phyloP scores from a whole-genome alignment of 2,329 filamentous ascomycete species.

The Hirsutella rhossiliensis region DNA sequence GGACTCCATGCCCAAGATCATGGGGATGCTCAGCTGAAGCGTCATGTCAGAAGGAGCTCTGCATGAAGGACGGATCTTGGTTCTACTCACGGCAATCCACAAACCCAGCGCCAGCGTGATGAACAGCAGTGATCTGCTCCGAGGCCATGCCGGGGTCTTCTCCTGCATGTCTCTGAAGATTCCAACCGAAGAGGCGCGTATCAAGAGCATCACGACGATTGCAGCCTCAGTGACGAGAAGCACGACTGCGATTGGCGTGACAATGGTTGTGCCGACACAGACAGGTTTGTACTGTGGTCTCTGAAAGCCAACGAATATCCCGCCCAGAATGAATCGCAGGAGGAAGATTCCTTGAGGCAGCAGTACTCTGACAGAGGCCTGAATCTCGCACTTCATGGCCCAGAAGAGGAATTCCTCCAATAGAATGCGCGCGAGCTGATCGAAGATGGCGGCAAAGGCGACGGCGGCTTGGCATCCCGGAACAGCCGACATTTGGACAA shows the following conservation, averaged over 20 bases:
- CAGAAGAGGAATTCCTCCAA: slow-evolving; percentile 43
- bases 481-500: slow-evolving; percentile 29
- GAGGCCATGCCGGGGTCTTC: slow-evolving; percentile 12
- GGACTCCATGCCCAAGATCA: slow-evolving; percentile 34
- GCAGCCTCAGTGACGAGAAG: slow-evolving; percentile 32
- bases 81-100: slow-evolving; percentile 40
- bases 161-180: slow-evolving; percentile 19
- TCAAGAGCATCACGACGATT: slow-evolving; percentile 29
- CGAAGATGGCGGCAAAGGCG: slow-evolving; percentile 40
- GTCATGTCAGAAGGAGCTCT: slow-evolving; percentile 1
- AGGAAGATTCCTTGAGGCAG: slow-evolving; percentile 34
- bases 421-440: slow-evolving; percentile 41
- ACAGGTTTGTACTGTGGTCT: slow-evolving; percentile 37
- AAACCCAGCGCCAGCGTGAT: slow-evolving; percentile 32
- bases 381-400: slow-evolving; percentile 29
- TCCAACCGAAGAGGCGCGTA: slow-evolving; percentile 26
- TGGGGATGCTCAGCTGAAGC: slow-evolving; percentile 34
- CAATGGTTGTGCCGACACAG: slow-evolving; percentile 35
- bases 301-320: slow-evolving; percentile 41
- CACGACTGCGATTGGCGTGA: slow-evolving; percentile 31
- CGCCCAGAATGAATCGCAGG: slow-evolving; percentile 38
- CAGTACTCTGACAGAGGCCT: slow-evolving; percentile 22
- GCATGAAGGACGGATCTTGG: too few species aligned
- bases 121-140: slow-evolving; percentile 28
- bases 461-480: slow-evolving; percentile 39